Percentiles rank a stretch among this genome's conserved stretches.
These are phyloP conservation scores for Malassezia cuniculi DNA, from an alignment of 1,284 basidiomycete species.

Conservation along the genomic window DNA sequence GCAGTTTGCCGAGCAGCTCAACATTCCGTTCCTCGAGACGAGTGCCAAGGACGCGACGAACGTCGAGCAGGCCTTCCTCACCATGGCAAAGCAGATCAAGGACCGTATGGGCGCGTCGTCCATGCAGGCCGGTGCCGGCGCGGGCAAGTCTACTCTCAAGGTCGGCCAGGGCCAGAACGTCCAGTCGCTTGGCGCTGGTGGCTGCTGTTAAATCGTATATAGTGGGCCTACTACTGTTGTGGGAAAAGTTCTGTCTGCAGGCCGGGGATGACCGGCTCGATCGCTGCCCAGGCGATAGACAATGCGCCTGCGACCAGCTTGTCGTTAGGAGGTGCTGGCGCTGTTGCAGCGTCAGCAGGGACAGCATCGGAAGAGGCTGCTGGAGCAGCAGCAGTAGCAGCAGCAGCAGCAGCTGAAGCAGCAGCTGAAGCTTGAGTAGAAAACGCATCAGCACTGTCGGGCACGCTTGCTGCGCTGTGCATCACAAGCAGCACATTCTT, in stretches of 20 bases:
- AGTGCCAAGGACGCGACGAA: constrained; percentile 48
- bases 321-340: constrained; percentile 58
- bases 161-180: constrained; percentile 43
- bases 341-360: no score
- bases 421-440: no score
- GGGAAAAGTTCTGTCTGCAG: neutral
- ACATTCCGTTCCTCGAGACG: constrained; percentile 48
- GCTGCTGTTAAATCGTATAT: constrained; percentile 35
- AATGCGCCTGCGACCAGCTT: constrained; percentile 47
- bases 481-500: constrained; percentile 95
- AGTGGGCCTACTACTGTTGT: neutral
- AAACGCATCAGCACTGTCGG: no score
- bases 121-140: constrained; percentile 30
- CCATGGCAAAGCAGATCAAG: constrained; percentile 48
- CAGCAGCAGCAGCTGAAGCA: no score
- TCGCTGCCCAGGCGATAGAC: constrained; percentile 3
- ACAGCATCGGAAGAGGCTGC: no score
- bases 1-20: constrained; percentile 49
- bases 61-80: constrained; percentile 49
- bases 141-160: constrained; percentile 41
- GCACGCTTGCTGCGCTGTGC: constrained; percentile 70
- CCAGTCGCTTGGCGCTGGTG: constrained; percentile 27
- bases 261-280: constrained; percentile 4
- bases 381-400: no score
- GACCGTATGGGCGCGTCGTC: constrained; percentile 43